A percentile compares a stretch with the other conserved stretches of the same genome.
phyloP scores from a whole-genome alignment of 495 filamentous ascomycete genomes.

The Copromyces sp. region DNA sequence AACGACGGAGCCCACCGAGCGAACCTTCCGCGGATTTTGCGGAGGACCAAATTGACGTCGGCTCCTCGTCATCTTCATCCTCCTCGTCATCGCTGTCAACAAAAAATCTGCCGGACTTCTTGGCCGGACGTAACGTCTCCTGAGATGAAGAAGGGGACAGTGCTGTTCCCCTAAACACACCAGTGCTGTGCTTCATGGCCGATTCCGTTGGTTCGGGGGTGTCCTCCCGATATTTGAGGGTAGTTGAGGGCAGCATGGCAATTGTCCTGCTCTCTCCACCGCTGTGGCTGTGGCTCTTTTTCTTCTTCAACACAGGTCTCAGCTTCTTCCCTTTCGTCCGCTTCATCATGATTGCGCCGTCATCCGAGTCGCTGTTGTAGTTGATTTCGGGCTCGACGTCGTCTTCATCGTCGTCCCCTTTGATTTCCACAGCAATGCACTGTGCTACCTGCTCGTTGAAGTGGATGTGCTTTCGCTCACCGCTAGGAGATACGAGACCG shows the following conservation, averaged over 20 bases:
- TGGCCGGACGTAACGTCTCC: constrained; percentile 64
- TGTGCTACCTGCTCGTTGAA: constrained; percentile 95
- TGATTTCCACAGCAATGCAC: constrained; percentile 85
- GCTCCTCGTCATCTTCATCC: constrained; percentile 53
- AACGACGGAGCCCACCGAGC: constrained; percentile 21
- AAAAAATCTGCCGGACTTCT: constrained; percentile 59
- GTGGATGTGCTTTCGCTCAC: constrained; percentile 76
- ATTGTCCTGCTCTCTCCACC: constrained; percentile 74
- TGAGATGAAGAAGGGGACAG: constrained; percentile 59
- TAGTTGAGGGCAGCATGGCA: constrained; percentile 84
- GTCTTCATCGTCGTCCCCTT: constrained; percentile 63
- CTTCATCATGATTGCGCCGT: constrained; percentile 83
- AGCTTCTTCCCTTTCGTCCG: constrained; percentile 35
- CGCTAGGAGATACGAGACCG: constrained; percentile 54
- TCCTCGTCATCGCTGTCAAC: constrained; percentile 37
- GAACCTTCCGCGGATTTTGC: constrained; percentile 6
- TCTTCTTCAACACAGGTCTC: constrained; percentile 33
- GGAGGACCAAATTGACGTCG: constrained; percentile 19
- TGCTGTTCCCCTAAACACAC: constrained; percentile 40
- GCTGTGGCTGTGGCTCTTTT: constrained; percentile 39
- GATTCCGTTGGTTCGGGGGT: constrained; percentile 57
- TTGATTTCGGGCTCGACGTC: constrained; percentile 36
- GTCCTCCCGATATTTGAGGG: constrained; percentile 78
- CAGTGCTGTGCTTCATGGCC: constrained; percentile 43
- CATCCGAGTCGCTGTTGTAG: constrained; percentile 53